These are phyloP conservation scores for Fusarium continuum DNA, from an alignment of 2,329 filamentous ascomycete species.

Conservation along the genomic window DNA sequence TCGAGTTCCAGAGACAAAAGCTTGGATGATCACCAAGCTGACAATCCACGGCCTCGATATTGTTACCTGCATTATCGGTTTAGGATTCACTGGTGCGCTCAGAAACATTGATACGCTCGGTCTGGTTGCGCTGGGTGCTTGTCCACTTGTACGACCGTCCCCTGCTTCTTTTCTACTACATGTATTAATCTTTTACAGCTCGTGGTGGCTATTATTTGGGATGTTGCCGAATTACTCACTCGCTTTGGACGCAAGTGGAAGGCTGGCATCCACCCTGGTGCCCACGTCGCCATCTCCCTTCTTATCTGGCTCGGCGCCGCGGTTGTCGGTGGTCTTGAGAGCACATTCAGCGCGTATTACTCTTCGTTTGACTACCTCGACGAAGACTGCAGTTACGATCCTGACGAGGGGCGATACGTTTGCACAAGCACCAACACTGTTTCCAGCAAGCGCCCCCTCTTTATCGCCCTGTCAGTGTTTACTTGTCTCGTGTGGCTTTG, in stretches of 20 bases:
- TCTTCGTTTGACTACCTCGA: constrained; percentile 24
- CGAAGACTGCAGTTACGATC: constrained; percentile 17
- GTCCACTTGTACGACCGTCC: constrained; percentile 31
- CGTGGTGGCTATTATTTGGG: constrained; percentile 50
- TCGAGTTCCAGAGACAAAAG: constrained; percentile 20
- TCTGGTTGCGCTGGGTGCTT: constrained; percentile 17
- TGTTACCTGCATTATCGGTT: constrained; percentile 39
- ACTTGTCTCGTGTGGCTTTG: constrained; percentile 41
- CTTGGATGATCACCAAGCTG: constrained; percentile 46
- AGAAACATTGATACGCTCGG: constrained; percentile 7
- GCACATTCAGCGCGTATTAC: constrained; percentile 22
- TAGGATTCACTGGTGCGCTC: constrained; percentile 44
- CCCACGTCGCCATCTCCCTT: constrained; percentile 55
- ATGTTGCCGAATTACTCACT: constrained; percentile 51
- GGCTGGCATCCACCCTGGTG: constrained; percentile 54
- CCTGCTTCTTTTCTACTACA: background rate
- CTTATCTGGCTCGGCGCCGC: constrained; percentile 52
- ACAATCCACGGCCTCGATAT: constrained; percentile 44
- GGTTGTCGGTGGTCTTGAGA: constrained; percentile 40
- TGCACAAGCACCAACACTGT: constrained; percentile 1
- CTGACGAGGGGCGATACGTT: constrained; percentile 1
- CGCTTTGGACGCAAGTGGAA: constrained; percentile 47
- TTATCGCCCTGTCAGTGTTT: constrained; percentile 38
- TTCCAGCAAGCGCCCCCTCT: constrained; percentile 15
- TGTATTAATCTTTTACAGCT: constrained; percentile 43